Percentiles rank a stretch among this genome's conserved stretches.
phyloP scores from a whole-genome alignment of 2,329 filamentous ascomycete genomes.

The Westerdykella ornata region DNA sequence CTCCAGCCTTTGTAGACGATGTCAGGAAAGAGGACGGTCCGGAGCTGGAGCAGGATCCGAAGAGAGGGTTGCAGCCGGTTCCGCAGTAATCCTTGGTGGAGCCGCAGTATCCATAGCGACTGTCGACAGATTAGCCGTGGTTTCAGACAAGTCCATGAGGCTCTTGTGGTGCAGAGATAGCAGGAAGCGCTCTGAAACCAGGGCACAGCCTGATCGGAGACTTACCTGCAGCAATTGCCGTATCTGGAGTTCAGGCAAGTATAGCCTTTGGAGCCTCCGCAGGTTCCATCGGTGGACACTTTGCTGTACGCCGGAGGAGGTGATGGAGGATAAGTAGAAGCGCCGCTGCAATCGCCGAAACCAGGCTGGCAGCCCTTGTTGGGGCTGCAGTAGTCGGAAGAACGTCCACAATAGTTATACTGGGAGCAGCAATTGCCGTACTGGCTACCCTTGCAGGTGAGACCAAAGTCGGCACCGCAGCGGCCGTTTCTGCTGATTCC shows the following conservation, averaged over 20 bases:
- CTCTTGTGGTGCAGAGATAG: background rate
- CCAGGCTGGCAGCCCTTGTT: background rate
- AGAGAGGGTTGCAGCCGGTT: conserved; percentile 6
- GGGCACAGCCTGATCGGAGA: no score
- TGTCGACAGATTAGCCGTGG: conserved; percentile 16
- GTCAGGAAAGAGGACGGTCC: no score
- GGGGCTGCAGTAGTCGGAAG: conserved; percentile 10
- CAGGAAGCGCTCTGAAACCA: no score
- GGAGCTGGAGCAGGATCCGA: conserved; percentile 8
- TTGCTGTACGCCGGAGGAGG: conserved; percentile 14
- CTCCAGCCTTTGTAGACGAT: background rate
- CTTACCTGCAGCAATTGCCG: conserved; percentile 39
- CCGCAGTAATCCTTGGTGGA: conserved; percentile 10
- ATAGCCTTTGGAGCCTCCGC: conserved; percentile 39
- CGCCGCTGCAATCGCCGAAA: background rate
- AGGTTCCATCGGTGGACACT: conserved; percentile 34
- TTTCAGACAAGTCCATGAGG: background rate
- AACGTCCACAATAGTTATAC: conserved; percentile 16
- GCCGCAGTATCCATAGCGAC: background rate
- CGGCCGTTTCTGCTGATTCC: background rate
- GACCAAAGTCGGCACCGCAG: conserved; percentile 7
- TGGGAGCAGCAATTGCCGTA: conserved; percentile 21
- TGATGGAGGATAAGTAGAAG: conserved; percentile 1
- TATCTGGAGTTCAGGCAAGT: conserved; percentile 41
- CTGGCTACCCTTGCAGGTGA: conserved; percentile 15